phyloP scores from a whole-genome alignment of 1,139 yeast genomes.

The Yamadazyma taylorii region DNA sequence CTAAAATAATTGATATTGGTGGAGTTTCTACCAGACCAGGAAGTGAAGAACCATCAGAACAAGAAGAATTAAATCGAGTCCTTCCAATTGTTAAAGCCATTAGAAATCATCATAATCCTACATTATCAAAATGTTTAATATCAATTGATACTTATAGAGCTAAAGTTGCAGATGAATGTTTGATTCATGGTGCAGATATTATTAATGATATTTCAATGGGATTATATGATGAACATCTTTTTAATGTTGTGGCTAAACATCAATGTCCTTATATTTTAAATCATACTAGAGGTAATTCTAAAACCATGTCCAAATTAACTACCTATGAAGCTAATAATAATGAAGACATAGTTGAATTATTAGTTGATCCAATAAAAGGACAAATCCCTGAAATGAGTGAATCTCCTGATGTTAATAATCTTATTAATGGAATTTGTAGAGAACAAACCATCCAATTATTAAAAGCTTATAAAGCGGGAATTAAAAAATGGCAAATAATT shows the following conservation, averaged over 20 bases:
- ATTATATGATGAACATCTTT: constrained; percentile 60
- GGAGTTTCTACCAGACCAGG: constrained; percentile 94
- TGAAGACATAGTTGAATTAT: constrained; percentile 40
- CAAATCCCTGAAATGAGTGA: constrained; percentile 18
- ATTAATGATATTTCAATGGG: constrained; percentile 94
- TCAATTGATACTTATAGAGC: constrained; percentile 87
- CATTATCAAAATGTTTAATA: constrained; percentile 48
- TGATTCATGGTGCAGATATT: constrained; percentile 82
- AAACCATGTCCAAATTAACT: constrained; percentile 65
- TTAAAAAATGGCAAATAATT: constrained; percentile 86
- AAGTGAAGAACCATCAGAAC: constrained; percentile 54
- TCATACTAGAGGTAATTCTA: constrained; percentile 83
- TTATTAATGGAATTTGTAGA: constrained; percentile 52
- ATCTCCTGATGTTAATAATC: constrained; percentile 30
- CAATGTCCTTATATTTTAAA: constrained; percentile 80
- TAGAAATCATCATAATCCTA: constrained; percentile 33
- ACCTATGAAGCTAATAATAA: constrained; percentile 49
- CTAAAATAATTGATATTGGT: constrained; percentile 80
- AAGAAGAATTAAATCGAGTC: constrained; percentile 65
- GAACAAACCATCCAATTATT: constrained; percentile 62
- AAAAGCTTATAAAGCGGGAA: constrained; percentile 62
- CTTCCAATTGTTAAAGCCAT: constrained; percentile 68
- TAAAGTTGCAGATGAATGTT: constrained; percentile 66
- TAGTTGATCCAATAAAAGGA: constrained; percentile 30
- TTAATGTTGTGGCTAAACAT: constrained; percentile 61